Conservation (phyloP, 176 grass and related monocot species). For the Sorghum bicolor region Sorghum_bicolor_NCBIv3 NC_012871.2:50899501-50900000, state of each 20-base stretch:
- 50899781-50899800: constrained; percentile 19
- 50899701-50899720: neutral
- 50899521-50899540: neutral
- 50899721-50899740: neutral
- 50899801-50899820: constrained; percentile 91
- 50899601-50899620: neutral
- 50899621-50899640: neutral
- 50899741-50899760: neutral
- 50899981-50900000: neutral
- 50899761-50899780: constrained; percentile 8
- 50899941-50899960: neutral
- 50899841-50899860: constrained; percentile 99
- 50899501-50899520: neutral
- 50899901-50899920: neutral
- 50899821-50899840: constrained; percentile 88
- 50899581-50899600: neutral
- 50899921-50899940: too few species aligned
- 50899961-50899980: neutral
- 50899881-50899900: neutral
- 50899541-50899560: neutral
- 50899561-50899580: neutral
- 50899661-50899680: neutral
- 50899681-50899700: neutral
- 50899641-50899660: neutral
- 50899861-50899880: constrained; percentile 62